Evolutionary conservation across 2,329 filamentous ascomycete species (phyloP).

Genomic region (Pezicula carpinea): DNA sequence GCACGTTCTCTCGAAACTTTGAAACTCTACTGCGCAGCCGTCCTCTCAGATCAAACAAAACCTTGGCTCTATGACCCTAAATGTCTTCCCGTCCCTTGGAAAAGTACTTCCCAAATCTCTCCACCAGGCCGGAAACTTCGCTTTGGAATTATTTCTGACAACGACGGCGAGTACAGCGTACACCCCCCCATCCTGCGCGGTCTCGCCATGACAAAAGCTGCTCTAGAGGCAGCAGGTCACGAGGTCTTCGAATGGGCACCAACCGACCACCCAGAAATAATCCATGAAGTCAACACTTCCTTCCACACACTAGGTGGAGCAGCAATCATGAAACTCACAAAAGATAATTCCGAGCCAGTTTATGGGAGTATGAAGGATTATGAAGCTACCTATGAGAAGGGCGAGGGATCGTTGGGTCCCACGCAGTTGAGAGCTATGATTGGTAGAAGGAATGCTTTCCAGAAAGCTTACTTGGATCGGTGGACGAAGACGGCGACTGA

Average conservation of each 20-base stretch:
- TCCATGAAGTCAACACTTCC: slow-evolving; percentile 21
- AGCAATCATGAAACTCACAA: slow-evolving; percentile 24
- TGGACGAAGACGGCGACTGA: slow-evolving; percentile 29
- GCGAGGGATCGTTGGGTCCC: slow-evolving; percentile 23
- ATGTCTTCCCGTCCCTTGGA: slow-evolving; percentile 34
- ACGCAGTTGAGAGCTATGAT: slow-evolving; percentile 28
- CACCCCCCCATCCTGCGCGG: slow-evolving; percentile 34
- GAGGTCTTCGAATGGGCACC: slow-evolving; percentile 32
- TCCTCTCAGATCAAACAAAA: slow-evolving; percentile 27
- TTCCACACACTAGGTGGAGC: slow-evolving; percentile 30
- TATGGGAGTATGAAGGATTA: slow-evolving; percentile 26
- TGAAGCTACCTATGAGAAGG: slow-evolving; percentile 20
- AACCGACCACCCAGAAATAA: slow-evolving; percentile 28
- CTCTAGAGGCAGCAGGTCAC: slow-evolving; percentile 32
- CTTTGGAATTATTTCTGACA: slow-evolving; percentile 32
- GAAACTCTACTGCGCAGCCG: slow-evolving; percentile 31
- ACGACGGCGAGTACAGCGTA: slow-evolving; percentile 31
- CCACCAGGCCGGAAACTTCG: slow-evolving; percentile 31
- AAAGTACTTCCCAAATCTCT: slow-evolving; percentile 26
- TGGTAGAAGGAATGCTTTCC: slow-evolving; percentile 26
- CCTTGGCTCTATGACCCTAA: slow-evolving; percentile 36
- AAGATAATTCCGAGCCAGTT: slow-evolving; percentile 23
- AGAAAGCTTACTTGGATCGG: slow-evolving; percentile 32
- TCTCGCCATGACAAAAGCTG: slow-evolving; percentile 27
- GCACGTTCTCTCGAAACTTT: slow-evolving; percentile 29